These are phyloP conservation scores for Puya raimondii DNA, from an alignment of 176 grass and related monocot species.

Conservation along the genomic window DNA sequence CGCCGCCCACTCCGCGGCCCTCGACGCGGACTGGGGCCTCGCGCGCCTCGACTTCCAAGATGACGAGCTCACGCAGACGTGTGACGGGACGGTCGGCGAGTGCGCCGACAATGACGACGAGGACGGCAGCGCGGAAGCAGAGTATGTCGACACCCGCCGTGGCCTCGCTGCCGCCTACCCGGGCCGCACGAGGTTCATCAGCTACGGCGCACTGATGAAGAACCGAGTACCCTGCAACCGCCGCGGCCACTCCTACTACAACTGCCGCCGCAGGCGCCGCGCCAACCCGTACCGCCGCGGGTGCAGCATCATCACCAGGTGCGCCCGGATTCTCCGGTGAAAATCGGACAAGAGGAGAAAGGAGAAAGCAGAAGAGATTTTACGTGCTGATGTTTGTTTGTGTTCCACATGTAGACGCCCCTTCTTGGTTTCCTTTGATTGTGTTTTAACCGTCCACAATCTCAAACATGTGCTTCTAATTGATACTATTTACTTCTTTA, in stretches of 20 bases:
- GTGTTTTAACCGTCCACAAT: too few species aligned
- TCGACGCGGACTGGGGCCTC: neutral
- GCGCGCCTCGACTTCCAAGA: neutral
- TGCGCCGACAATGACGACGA: constrained; percentile 37
- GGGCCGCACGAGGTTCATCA: constrained; percentile 15
- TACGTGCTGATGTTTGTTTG: too few species aligned
- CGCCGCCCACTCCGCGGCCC: constrained; percentile 1
- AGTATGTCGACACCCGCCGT: constrained; percentile 13
- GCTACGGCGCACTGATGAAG: constrained; percentile 26
- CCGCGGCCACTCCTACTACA: constrained; percentile 36
- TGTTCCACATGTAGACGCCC: too few species aligned
- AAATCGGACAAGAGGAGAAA: too few species aligned
- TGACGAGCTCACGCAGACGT: neutral
- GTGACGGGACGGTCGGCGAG: constrained; percentile 28
- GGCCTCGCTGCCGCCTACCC: neutral
- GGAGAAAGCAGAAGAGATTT: too few species aligned
- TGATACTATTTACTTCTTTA: too few species aligned
- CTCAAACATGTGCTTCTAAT: too few species aligned
- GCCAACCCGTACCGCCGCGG: constrained; percentile 33
- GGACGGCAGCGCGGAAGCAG: neutral
- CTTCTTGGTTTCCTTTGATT: too few species aligned
- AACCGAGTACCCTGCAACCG: constrained; percentile 31
- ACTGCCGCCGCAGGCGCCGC: constrained; percentile 17
- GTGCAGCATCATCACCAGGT: constrained; percentile 31
- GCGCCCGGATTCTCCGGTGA: constrained; percentile 20